Conservation (phyloP, 768 basidiomycete species). For the Boletales sp. region DNA sequence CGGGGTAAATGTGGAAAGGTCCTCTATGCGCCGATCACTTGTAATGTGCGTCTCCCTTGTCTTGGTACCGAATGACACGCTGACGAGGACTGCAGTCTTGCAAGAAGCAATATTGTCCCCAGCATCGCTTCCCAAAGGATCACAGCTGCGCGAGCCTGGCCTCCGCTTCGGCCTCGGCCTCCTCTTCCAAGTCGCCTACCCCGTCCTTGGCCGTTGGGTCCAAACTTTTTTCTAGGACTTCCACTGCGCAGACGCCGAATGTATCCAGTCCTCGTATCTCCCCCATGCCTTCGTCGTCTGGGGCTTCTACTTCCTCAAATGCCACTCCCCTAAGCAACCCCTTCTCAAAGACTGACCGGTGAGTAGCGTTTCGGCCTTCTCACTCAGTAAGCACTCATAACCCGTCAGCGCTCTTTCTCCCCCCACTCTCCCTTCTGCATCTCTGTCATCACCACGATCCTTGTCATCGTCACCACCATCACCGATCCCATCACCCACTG, state of each 20-base stretch:
- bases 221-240: constrained; percentile 6
- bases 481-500: constrained; percentile 15
- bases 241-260: constrained; percentile 5
- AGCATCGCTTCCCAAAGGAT: constrained; percentile 75
- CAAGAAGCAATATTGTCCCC: constrained; percentile 65
- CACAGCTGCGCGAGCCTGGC: constrained; percentile 49
- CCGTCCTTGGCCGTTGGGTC: neutral
- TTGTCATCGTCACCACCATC: constrained; percentile 7
- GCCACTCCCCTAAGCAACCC: constrained; percentile 26
- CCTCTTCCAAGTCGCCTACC: constrained; percentile 13
- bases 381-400: constrained; percentile 60
- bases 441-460: neutral
- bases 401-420: constrained; percentile 44
- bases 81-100: constrained; percentile 51
- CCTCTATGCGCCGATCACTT: constrained; percentile 69
- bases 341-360: constrained; percentile 61
- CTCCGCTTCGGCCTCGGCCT: constrained; percentile 1
- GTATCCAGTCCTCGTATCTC: constrained; percentile 1
- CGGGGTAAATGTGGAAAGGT: constrained; percentile 66
- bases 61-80: neutral
- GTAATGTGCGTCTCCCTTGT: constrained; percentile 51
- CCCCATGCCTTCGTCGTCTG: constrained; percentile 7
- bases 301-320: constrained; percentile 12
- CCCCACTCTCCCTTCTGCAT: constrained; percentile 19
- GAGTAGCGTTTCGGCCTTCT: constrained; percentile 33